Percentiles rank a stretch among this genome's conserved stretches.
Conservation (phyloP, 2,329 filamentous ascomycete genomes). For the Blastomyces emzantsi region DNA sequence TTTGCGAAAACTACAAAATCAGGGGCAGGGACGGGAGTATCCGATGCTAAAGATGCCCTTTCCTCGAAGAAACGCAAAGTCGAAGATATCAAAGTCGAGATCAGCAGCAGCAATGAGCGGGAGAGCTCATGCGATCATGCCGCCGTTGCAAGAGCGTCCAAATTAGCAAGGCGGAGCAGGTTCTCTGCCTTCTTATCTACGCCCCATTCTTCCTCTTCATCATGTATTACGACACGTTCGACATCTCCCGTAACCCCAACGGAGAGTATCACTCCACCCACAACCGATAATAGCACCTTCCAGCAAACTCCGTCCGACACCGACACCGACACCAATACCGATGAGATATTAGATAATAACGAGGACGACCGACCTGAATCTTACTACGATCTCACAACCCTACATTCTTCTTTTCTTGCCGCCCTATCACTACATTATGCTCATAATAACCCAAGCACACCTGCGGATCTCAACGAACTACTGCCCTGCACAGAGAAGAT, state of each 20-base stretch:
- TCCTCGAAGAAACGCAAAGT: constrained; percentile 37
- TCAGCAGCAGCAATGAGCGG: constrained; percentile 18
- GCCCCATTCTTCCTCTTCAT: constrained; percentile 1
- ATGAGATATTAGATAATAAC: constrained; percentile 32
- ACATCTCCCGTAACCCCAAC: background rate
- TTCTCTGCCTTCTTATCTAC: constrained; percentile 2
- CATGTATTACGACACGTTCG: background rate
- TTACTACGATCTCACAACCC: constrained; percentile 47
- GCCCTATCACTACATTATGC: constrained; percentile 60
- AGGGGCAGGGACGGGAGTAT: constrained; percentile 21
- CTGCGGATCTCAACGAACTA: constrained; percentile 55
- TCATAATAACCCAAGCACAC: constrained; percentile 55
- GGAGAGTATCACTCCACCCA: background rate
- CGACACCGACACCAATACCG: background rate
- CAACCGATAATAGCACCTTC: background rate
- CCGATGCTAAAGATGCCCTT: constrained; percentile 22
- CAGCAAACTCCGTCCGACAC: background rate
- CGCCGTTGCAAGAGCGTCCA: constrained; percentile 12
- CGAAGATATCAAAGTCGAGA: constrained; percentile 28
- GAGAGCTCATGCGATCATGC: constrained; percentile 6
- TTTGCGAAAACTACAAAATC: constrained; percentile 40
- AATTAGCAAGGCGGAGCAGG: background rate
- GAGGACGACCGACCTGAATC: constrained; percentile 30
- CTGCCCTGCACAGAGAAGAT: constrained; percentile 55
- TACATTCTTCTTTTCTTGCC: constrained; percentile 60